Conservation (phyloP, 306 rosid species). For the Nissolia schottii region DNA sequence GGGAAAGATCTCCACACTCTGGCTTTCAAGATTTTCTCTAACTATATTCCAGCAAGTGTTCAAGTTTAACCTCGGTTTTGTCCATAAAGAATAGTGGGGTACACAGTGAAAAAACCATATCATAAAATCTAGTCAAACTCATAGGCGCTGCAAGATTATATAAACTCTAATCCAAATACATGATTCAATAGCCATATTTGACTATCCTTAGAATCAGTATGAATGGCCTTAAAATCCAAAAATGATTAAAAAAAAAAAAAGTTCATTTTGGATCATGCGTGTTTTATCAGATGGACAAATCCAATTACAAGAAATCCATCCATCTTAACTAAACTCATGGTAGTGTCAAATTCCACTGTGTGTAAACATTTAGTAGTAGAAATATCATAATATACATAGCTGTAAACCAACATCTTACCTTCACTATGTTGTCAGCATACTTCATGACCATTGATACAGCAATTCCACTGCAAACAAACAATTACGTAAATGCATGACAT, state of each 20-base stretch:
- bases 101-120: background rate
- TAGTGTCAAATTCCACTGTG: background rate
- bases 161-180: background rate
- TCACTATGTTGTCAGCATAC: slow-evolving; percentile 94
- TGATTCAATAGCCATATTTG: background rate
- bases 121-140: background rate
- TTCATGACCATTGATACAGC: slow-evolving; percentile 99
- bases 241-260: background rate
- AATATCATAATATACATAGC: slow-evolving; percentile 8
- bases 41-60: background rate
- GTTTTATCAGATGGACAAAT: slow-evolving; percentile 4
- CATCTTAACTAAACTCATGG: background rate
- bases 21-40: background rate
- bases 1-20: background rate
- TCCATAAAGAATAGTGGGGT: background rate
- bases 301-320: background rate
- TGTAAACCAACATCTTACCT: slow-evolving; percentile 53
- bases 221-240: background rate
- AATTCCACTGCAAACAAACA: slow-evolving; percentile 72
- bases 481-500: background rate
- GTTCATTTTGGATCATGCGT: background rate
- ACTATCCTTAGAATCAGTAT: background rate
- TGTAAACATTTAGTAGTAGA: slow-evolving; percentile 13
- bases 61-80: background rate
- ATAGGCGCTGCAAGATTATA: background rate